Evolutionary conservation across 2,329 filamentous ascomycete species (phyloP).

Genomic region (Pezicula carpinea): DNA sequence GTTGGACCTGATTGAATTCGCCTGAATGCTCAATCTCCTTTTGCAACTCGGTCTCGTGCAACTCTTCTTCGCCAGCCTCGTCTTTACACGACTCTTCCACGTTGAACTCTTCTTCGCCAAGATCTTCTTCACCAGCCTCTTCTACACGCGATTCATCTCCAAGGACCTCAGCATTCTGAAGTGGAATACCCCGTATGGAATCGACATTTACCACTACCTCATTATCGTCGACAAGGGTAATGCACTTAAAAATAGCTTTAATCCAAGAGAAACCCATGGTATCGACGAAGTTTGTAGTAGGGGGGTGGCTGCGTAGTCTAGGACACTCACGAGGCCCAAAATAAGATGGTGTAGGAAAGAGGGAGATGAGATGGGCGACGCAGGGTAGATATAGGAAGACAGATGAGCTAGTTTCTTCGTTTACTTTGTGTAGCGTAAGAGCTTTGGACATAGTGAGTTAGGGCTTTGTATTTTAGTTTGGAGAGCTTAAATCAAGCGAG

Average conservation of each 20-base stretch:
- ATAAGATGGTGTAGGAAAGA: background rate
- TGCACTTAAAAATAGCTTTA: background rate
- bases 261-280: background rate
- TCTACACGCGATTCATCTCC: background rate
- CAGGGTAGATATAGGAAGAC: background rate
- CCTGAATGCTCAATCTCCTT: background rate
- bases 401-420: background rate
- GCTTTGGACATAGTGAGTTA: background rate
- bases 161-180: background rate
- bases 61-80: background rate
- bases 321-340: background rate
- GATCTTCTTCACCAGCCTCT: background rate
- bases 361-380: background rate
- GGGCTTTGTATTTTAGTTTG: no score
- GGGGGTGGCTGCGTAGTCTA: background rate
- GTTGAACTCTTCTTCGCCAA: background rate
- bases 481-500: no score
- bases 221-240: background rate
- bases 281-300: background rate
- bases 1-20: background rate
- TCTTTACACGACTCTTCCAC: background rate
- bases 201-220: background rate
- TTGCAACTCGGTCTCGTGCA: background rate
- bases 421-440: background rate
- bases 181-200: background rate